Evolutionary conservation across 1,284 basidiomycete genomes (phyloP), one percentile per base, ranked within the genome.

Genomic region (Rhodotorula sp.): DNA sequence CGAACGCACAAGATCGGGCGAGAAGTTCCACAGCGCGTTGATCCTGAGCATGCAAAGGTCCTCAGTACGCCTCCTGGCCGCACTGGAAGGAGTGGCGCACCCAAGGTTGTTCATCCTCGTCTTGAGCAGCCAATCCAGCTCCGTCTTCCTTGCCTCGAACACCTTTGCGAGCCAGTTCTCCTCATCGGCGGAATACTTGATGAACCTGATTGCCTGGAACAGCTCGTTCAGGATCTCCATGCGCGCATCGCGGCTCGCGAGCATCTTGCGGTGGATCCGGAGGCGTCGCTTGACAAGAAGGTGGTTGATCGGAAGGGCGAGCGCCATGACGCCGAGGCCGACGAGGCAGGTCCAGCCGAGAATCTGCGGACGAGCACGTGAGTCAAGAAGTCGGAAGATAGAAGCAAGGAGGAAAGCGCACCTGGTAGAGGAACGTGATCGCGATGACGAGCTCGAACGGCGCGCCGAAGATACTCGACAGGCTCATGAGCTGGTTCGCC

Each of bases 151-250:
- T 10, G 80, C 78, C 12, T 71, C 67, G 12, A 72, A 63, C 9
- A 80, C 79, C 8, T 78, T 67, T 25, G 66, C 56, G 39, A 76
- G 73, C 77, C 78, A 81, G 25, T 72, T 67, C 10, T 62, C 58
- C 50, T 76, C 78, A 34, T 74, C 68, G 17, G 77, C 75, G 50
- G 76, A 71, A 51, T 61, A 71, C 70, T 94, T 94, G 84, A 94
- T 90, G 79, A 93, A 91, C 78, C 91, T 91, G 74, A 91, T 84
- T 83, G 87, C 88, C 46, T 87, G 84, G 66, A 95, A 90, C 27
- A 97, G 84, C 81, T 97, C 94, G 70, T 90, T 94, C 77, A 97
- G 82, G 27, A 92, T 89, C 0, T 85, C 86, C 87, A 97, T 94
- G 3, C 94, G 86, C 79, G 88, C 89, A 79, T 97, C 94, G 17